Base-by-base conservation (phyloP, 73 alveolate genomes). In the Paramecium pentaurelia region DNA sequence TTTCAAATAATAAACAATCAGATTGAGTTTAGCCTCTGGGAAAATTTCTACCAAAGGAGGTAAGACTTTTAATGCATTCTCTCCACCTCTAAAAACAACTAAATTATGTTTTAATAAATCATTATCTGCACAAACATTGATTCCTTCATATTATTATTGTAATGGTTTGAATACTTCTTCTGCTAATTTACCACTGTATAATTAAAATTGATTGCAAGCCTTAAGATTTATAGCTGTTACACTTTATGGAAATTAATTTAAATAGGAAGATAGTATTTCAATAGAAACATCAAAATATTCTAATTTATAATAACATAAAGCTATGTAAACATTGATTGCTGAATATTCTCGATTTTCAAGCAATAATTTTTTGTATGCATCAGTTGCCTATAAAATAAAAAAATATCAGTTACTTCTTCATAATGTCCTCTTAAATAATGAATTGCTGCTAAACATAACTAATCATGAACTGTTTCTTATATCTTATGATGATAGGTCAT, bases 11-110 rank as follows among this genome's bases (percentile, higher is more conserved):
- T 98, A 98, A 32, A 98, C 97, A 45, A 98, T 98, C 42, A 98
- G 94, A 86, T 98, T 98, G 49, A 98, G 97, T 92, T 99, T 96
- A 2, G 99, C 99, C 93, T 98, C 99, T 0, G 99, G 99, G 77
- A 98, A 94, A 25, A 98, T 96, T 86, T 98, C 99, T 51, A 98
- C 77, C 45, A 98, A 95, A 27, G 99, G 99, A 7, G 99, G 99
- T 51, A 98, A 80, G 12, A 97, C 96, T 92, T 96, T 92, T 85
- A 98, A 95, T 14, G 99, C 99, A 87, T 98, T 98, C 89, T 98
- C 99, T 22, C 99, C 99, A 27, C 96, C 97, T 91, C 99, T 97
- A 90, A 98, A 98, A 7, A 98, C 99, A 8, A 97, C 99, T 91
- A 97, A 93, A 88, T 98, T 98, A 92, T 98, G 99, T 87, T 99